Conservation (phyloP, 495 filamentous ascomycete species). For the Hypoxylon lenormandii region DNA sequence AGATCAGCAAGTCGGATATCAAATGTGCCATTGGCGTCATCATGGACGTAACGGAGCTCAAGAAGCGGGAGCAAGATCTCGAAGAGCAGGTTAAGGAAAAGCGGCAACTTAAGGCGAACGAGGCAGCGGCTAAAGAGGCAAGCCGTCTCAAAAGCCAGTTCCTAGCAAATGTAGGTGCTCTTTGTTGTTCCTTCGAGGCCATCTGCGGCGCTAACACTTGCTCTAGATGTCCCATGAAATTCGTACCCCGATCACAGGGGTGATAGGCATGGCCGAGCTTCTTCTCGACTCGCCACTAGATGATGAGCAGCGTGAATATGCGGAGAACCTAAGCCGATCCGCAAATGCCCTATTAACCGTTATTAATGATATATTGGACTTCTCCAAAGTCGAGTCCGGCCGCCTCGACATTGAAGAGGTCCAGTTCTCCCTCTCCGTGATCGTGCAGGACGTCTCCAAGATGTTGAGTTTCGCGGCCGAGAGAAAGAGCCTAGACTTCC, state of each 20-base stretch:
- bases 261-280: slow-evolving; percentile 78
- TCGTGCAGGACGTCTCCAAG: slow-evolving; percentile 77
- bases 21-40: slow-evolving; percentile 76
- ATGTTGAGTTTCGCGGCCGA: slow-evolving; percentile 71
- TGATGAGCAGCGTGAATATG: slow-evolving; percentile 77
- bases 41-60: slow-evolving; percentile 76
- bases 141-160: slow-evolving; percentile 76
- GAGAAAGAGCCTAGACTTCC: slow-evolving; percentile 69
- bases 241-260: slow-evolving; percentile 75
- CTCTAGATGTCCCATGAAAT: slow-evolving; percentile 87
- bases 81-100: slow-evolving; percentile 72
- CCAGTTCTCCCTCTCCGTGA: slow-evolving; percentile 78
- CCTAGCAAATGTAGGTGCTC: slow-evolving; percentile 65
- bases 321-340: slow-evolving; percentile 82
- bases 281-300: slow-evolving; percentile 74
- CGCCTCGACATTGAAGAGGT: slow-evolving; percentile 78
- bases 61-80: slow-evolving; percentile 67
- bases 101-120: slow-evolving; percentile 70
- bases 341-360: slow-evolving; percentile 84
- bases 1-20: slow-evolving; percentile 60
- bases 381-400: slow-evolving; percentile 87
- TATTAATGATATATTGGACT: slow-evolving; percentile 90
- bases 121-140: slow-evolving; percentile 75
- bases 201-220: slow-evolving; percentile 3
- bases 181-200: not conserved